Evolutionary conservation across 805 yeast species (phyloP), one percentile per base, ranked within the genome.

Genomic region (Priceomyces melissophilus): DNA sequence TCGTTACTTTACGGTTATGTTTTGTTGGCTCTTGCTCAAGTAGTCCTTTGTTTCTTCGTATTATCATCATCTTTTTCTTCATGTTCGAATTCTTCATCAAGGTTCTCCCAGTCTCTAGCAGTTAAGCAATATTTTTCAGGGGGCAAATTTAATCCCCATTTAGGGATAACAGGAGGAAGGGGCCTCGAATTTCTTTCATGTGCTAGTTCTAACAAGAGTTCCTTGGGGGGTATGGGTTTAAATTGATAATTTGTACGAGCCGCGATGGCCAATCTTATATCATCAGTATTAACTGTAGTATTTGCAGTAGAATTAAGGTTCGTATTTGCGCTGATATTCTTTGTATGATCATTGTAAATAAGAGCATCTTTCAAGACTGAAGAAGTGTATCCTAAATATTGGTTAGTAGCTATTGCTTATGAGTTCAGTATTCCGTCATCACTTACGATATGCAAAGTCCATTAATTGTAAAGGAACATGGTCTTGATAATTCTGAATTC

Each of bases 101-200:
- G 40, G 32, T 47, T 53, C 40, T 78, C 82, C 83, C 90, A 86
- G 47, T 86, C 89, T 47, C 75, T 76, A 1, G 87, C 93, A 0
- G 96, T 89, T 40, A 90, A 68, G 65, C 98, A 90, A 66, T 88
- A 90, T 76, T 90, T 93, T 68, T 93, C 99, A 3, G 99, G 98
- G 2, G 99, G 99, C 38, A 95, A 71, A 48, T 97, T 78, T 30
- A 93, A 75, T 9, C 99, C 98, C 83, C 88, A 89, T 38, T 83
- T 78, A 10, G 93, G 90, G 61, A 90, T 82, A 10, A 93, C 90
- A 4, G 93, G 86, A 4, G 99, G 99, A 39, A 93, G 70, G 0
- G 95, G 81, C 57, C 87, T 83, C 53, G 87, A 83, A 63, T 93
- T 93, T 48, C 96, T 73, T 57, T 95, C 99, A 13, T 82, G 84